A percentile compares a stretch with the other conserved stretches of the same genome.
Evolutionary conservation across 805 yeast genomes (phyloP).

Genomic region (Torulaspora indica): DNA sequence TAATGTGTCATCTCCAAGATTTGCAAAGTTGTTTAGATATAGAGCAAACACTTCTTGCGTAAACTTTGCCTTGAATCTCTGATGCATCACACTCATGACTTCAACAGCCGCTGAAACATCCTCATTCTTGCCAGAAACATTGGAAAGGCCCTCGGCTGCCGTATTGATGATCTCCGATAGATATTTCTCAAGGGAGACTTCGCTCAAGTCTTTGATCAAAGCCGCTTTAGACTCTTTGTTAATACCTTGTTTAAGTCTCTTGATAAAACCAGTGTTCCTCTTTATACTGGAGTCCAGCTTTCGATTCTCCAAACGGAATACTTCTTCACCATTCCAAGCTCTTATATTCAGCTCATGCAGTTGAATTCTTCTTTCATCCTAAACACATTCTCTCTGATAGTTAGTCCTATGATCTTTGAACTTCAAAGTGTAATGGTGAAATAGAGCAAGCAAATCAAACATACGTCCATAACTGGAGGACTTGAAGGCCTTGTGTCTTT

Average conservation of each 20-base stretch:
- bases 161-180: conserved; percentile 63
- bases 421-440: not conserved
- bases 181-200: conserved; percentile 68
- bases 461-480: conserved; percentile 15
- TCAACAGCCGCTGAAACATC: conserved; percentile 64
- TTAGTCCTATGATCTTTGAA: conserved; percentile 2
- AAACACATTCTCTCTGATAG: conserved; percentile 1
- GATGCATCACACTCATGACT: conserved; percentile 68
- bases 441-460: conserved; percentile 1
- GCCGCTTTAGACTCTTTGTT: conserved; percentile 46
- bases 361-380: conserved; percentile 28
- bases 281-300: conserved; percentile 72
- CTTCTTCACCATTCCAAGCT: conserved; percentile 52
- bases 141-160: conserved; percentile 55
- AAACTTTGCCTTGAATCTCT: conserved; percentile 55
- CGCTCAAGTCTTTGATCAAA: conserved; percentile 55
- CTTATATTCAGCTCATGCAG: conserved; percentile 40
- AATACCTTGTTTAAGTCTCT: conserved; percentile 56
- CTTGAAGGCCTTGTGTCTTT: not conserved
- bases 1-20: conserved; percentile 26
- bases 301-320: conserved; percentile 25
- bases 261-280: conserved; percentile 75
- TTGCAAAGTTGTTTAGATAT: conserved; percentile 41
- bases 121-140: conserved; percentile 44
- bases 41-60: conserved; percentile 46